Evolutionary conservation across 805 yeast species (phyloP).

Genomic region (Scheffersomyces spartinae): DNA sequence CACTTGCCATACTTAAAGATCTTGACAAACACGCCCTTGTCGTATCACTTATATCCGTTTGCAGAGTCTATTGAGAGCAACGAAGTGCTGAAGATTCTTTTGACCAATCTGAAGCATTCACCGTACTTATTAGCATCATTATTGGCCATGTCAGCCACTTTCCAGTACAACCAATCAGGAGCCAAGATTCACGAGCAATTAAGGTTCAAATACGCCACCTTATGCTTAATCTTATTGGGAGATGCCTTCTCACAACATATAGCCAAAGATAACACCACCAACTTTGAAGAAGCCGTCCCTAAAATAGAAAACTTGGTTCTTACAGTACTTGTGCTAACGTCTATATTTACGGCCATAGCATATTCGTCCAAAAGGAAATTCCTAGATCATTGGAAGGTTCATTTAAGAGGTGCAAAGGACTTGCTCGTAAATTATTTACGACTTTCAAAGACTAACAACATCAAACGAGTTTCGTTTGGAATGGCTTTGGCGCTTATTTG

Average conservation of each 20-base stretch:
- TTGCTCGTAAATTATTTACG: constrained; percentile 42
- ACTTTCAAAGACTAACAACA: constrained; percentile 12
- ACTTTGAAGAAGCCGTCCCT: no score
- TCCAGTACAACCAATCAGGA: constrained; percentile 35
- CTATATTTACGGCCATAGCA: no score
- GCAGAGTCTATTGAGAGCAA: constrained; percentile 12
- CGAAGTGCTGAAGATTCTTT: constrained; percentile 53
- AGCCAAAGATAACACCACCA: no score
- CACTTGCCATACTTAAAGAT: no score
- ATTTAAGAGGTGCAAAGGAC: constrained; percentile 55
- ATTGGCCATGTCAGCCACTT: constrained; percentile 60
- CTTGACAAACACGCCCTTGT: no score
- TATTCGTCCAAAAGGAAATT: constrained; percentile 41
- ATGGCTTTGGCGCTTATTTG: constrained; percentile 44
- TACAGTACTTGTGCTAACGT: constrained; percentile 53
- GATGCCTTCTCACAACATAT: no score
- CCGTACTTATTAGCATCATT: constrained; percentile 58
- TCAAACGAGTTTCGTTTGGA: no score
- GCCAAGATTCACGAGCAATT: no score
- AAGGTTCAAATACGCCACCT: no score
- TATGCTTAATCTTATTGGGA: no score
- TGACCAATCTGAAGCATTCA: constrained; percentile 47
- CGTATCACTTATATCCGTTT: constrained; percentile 11
- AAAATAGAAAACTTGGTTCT: constrained; percentile 59
- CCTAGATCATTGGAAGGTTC: constrained; percentile 64